Evolutionary conservation across 2,329 filamentous ascomycete genomes (phyloP).

Genomic region (Nemania bipapillata): DNA sequence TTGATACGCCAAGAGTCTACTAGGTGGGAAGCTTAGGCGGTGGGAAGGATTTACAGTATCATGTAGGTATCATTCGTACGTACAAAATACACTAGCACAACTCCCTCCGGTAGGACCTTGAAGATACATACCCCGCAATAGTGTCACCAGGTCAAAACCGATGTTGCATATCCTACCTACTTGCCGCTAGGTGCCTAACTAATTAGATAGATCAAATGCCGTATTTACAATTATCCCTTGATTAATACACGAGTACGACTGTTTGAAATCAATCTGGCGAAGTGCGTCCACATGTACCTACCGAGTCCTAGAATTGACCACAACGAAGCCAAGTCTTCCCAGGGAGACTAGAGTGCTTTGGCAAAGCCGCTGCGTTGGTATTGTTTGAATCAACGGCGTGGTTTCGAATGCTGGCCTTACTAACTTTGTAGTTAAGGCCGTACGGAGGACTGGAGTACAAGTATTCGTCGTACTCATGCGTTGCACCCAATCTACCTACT

Average conservation of each 20-base stretch:
- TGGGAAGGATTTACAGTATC: not conserved
- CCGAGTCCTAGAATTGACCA: too few relatives aligned
- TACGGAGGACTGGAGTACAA: constrained; percentile 2
- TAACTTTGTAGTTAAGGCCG: not conserved
- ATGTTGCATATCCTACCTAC: not conserved
- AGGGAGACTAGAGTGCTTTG: not conserved
- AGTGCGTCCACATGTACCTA: too few relatives aligned
- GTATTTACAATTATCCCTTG: not conserved
- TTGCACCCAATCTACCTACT: not conserved
- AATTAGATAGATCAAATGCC: not conserved
- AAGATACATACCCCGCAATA: not conserved
- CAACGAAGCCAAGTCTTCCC: too few relatives aligned
- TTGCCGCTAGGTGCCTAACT: too few relatives aligned
- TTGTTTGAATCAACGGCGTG: constrained; percentile 20
- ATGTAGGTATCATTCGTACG: not conserved
- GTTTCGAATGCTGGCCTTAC: constrained; percentile 4
- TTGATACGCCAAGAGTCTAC: constrained; percentile 16
- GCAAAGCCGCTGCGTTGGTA: not conserved
- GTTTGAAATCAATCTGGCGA: not conserved
- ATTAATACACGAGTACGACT: not conserved
- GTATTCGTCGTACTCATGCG: not conserved
- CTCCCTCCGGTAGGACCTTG: not conserved
- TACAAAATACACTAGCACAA: not conserved
- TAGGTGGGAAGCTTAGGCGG: constrained; percentile 12
- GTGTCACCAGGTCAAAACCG: constrained; percentile 1